Base-by-base conservation (phyloP, 2,329 filamentous ascomycete species). In the Penicillium psychrosexuale region DNA sequence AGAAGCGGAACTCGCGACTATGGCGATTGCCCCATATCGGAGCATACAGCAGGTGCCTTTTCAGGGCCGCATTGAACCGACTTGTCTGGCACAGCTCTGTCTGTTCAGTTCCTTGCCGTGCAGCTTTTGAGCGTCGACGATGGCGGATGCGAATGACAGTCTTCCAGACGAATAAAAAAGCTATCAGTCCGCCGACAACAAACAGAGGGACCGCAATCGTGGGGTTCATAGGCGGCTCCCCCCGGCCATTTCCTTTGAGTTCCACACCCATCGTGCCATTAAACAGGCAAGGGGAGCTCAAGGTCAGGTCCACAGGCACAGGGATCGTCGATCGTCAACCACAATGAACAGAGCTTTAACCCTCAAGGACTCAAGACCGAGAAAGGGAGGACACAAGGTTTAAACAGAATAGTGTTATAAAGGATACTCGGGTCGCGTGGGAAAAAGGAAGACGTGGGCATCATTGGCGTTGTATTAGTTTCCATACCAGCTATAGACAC, bases 21-120 rank as follows among this genome's bases (percentile, higher is more conserved):
- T 92, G 90, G 60, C 89, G 82, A 65, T 86, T 86, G 54, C 81
- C 81, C 68, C 84, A 81, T 13, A 93, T 74, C 8, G 90, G 90
- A 1, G 90, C 86, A 67, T 77, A 77, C 15, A 77, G 60, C 5
- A 78, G 13, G 58, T 77, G 63, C 55, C 70, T 75, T 59, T 78
- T 77, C 17, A 76, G 49, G 43, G 49, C 57, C 27, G 66, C 60
- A 8, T 57, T 61, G 1, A 62, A 3, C 0, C 46, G 9, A 49
- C 47, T 61, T 17, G 58, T 61, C 13, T 43, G 55, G 1, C 62
- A 52, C 5, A 65, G 62, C 30, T 47, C 56, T 5, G 42, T 57
- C 47, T 72, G 69, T 19, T 67, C 59, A 8, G 63, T 56, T 15
- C 48, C 56, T 36, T 55, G 52, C 2, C 59, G 43, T 3, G 65